Base-by-base conservation (phyloP, 768 basidiomycete species). In the Tylopilus sp. region DNA sequence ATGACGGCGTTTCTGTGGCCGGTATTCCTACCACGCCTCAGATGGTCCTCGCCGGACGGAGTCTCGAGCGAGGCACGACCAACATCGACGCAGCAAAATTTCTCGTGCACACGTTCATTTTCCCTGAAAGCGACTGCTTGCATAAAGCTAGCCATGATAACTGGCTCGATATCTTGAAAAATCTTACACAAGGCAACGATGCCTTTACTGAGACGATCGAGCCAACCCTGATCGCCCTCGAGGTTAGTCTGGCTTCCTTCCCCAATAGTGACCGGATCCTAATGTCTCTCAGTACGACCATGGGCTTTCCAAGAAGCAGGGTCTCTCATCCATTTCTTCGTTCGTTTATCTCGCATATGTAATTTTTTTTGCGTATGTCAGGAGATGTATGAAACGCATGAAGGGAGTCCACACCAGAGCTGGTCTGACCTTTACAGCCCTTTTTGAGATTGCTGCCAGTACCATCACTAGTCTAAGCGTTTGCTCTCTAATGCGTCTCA, bases 401-500 rank as follows among this genome's bases (percentile, higher is more conserved):
- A 78, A 83, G 52, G 85, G 85, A 12, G 88, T 97, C 10, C 95
- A 99, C 70, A 94, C 91, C 5, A 82, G 91, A 40, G 77, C 91
- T 48, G 95, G 95, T 69, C 73, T 99, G 28, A 89, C 91, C 1
- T 89, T 98, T 66, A 98, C 95, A 2, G 95, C 93, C 12, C 74
- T 95, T 25, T 87, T 95, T 20, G 93, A 98, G 70, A 85, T 98
- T 39, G 75, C 86, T 7, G 92, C 91, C 51, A 95, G 92, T 73
- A 93, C 95, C 0, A 82, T 99, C 58, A 97, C 95, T 47, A 92
- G 90, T 59, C 77, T 97, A 41, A 94, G 91, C 62, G 91, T 97
- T 30, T 92, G 93, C 61, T 91, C 92, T 6, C 75, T 98, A 20
- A 82, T 90, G 40, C 91, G 93, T 1, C 93, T 92, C 69, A 85